Evolutionary conservation across 1,284 basidiomycete genomes (phyloP).

Genomic region (Coniophora puteana): DNA sequence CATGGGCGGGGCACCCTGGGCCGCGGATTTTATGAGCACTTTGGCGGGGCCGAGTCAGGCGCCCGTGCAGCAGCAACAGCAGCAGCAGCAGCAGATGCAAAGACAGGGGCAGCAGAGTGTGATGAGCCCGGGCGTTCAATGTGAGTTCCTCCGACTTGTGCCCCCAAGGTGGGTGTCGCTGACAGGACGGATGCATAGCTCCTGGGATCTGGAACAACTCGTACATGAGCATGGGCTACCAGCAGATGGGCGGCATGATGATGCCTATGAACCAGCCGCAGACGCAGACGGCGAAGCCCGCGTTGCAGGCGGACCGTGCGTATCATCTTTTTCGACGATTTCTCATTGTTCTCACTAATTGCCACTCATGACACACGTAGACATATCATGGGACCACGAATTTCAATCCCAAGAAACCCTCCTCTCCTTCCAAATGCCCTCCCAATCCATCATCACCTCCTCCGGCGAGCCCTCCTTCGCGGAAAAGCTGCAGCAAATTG

Average conservation of each 20-base stretch:
- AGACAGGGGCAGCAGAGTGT: too few species aligned
- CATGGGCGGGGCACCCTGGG: constrained; percentile 17
- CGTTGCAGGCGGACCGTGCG: constrained; percentile 33
- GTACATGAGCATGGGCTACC: too few species aligned
- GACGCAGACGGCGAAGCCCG: constrained; percentile 29
- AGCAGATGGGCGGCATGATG: constrained; percentile 33
- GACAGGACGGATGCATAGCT: too few species aligned
- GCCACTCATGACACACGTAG: constrained; percentile 22
- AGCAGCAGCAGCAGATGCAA: constrained; percentile 13
- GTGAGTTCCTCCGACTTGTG: constrained; percentile 16
- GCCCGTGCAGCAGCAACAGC: constrained; percentile 3
- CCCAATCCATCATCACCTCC: neutral
- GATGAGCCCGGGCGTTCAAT: constrained; percentile 11
- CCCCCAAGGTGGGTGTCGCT: too few species aligned
- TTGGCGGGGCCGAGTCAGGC: constrained; percentile 22
- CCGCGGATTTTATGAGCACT: constrained; percentile 49
- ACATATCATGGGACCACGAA: constrained; percentile 56
- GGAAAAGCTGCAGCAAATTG: constrained; percentile 21
- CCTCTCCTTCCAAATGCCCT: constrained; percentile 12
- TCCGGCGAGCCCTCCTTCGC: constrained; percentile 20
- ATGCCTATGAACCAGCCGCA: constrained; percentile 24
- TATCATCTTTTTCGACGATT: constrained; percentile 7
- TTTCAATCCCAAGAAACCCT: constrained; percentile 54
- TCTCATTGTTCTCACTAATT: constrained; percentile 1
- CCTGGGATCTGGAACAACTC: too few species aligned